phyloP scores from a whole-genome alignment of 2,329 filamentous ascomycete genomes.

The Exophiala sideris region DNA sequence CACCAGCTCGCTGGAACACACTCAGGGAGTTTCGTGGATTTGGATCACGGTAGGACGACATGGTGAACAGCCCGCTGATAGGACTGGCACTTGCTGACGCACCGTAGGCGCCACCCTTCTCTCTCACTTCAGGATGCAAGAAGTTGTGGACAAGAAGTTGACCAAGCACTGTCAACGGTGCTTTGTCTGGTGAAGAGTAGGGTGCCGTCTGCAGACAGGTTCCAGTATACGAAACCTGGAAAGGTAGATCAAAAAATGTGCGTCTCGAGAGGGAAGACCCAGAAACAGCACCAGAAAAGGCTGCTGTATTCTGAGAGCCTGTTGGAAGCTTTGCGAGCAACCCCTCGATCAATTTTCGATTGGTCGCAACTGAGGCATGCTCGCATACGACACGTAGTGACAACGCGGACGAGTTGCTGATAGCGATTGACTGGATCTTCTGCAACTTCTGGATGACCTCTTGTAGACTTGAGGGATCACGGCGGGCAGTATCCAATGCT shows the following conservation, averaged over 20 bases:
- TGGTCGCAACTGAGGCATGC: slow-evolving; percentile 64
- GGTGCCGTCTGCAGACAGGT: slow-evolving; percentile 78
- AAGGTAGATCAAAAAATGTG: slow-evolving; percentile 89
- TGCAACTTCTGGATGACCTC: slow-evolving; percentile 82
- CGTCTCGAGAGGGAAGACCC: slow-evolving; percentile 52
- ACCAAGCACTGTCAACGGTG: slow-evolving; percentile 80
- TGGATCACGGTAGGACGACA: slow-evolving; percentile 95
- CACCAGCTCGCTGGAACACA: slow-evolving; percentile 78
- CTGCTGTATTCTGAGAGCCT: slow-evolving; percentile 37
- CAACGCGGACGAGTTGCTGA: slow-evolving; percentile 64
- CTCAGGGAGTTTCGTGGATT: slow-evolving; percentile 85
- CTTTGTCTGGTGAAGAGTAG: slow-evolving; percentile 71
- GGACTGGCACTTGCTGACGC: slow-evolving; percentile 80
- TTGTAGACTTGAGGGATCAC: slow-evolving; percentile 64
- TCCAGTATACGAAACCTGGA: slow-evolving; percentile 93
- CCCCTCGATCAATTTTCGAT: slow-evolving; percentile 65
- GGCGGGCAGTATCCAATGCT: slow-evolving; percentile 65
- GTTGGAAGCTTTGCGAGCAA: slow-evolving; percentile 66
- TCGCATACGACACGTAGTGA: slow-evolving; percentile 86
- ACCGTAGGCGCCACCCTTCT: slow-evolving; percentile 95
- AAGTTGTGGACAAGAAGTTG: slow-evolving; percentile 95
- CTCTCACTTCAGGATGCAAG: slow-evolving; percentile 92
- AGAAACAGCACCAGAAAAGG: slow-evolving; percentile 28
- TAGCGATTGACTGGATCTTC: slow-evolving; percentile 73
- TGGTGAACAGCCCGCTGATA: slow-evolving; percentile 81